Conservation (phyloP, 2,329 filamentous ascomycete genomes). For the Lasiodiplodia citricola region DNA sequence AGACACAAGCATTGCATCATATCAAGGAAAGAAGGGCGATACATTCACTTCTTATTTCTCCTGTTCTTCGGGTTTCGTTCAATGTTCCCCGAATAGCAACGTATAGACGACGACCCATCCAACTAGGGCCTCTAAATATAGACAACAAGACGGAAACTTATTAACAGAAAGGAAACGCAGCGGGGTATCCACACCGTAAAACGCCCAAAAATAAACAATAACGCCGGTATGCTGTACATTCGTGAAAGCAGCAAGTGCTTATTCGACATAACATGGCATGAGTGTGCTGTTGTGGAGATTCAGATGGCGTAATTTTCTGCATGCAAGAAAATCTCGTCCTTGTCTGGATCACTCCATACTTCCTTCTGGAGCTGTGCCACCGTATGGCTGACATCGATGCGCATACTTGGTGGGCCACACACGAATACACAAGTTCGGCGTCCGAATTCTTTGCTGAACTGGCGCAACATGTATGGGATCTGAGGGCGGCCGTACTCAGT, state of each 20-base stretch:
- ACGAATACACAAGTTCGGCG: slow-evolving; percentile 88
- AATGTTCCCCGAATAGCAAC: not conserved
- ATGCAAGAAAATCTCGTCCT: slow-evolving; percentile 92
- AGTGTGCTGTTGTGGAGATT: slow-evolving; percentile 29
- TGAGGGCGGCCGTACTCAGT: slow-evolving; percentile 93
- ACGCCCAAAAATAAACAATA: not conserved
- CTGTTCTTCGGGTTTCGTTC: not conserved
- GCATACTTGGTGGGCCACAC: slow-evolving; percentile 86
- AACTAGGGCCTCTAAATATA: not conserved
- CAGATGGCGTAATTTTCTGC: slow-evolving; percentile 93
- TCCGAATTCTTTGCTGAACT: slow-evolving; percentile 82
- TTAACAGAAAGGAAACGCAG: slow-evolving; percentile 2
- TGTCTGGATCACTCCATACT: slow-evolving; percentile 77
- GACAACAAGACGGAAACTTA: not conserved
- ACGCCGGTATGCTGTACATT: slow-evolving; percentile 4
- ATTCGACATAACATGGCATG: not conserved
- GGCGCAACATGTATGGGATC: slow-evolving; percentile 82
- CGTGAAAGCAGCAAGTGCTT: not conserved
- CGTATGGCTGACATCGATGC: slow-evolving; percentile 83
- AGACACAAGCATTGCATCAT: not conserved
- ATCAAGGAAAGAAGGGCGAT: not conserved
- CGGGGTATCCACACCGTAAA: slow-evolving; percentile 14
- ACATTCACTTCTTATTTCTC: not conserved
- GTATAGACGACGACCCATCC: not conserved
- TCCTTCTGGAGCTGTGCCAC: slow-evolving; percentile 81